These are phyloP conservation scores for Thermochaetoides dissita DNA, from an alignment of 2,329 filamentous ascomycete genomes.

Conservation along the genomic window DNA sequence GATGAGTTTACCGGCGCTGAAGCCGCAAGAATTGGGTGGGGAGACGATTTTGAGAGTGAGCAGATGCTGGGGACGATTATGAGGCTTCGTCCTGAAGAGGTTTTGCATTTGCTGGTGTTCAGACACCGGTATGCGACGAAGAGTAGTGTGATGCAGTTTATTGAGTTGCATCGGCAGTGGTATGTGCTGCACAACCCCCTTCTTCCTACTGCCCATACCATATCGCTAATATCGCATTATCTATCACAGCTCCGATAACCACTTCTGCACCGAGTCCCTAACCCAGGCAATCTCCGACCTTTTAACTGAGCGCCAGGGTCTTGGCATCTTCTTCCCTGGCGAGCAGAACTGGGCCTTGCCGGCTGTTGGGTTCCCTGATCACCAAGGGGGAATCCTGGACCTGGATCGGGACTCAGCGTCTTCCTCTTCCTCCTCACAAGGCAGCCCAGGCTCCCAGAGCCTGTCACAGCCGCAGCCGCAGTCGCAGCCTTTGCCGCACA, in stretches of 20 bases:
- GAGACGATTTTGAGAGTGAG: slow-evolving; percentile 15
- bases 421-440: too few species aligned
- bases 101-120: slow-evolving; percentile 35
- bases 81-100: slow-evolving; percentile 35
- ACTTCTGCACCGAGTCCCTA: too few species aligned
- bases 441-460: too few species aligned
- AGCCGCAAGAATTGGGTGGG: slow-evolving; percentile 19
- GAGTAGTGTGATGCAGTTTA: slow-evolving; percentile 28
- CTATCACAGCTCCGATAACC: too few species aligned
- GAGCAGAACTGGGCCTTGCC: slow-evolving; percentile 2
- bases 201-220: not conserved
- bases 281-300: too few species aligned
- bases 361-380: slow-evolving; percentile 5
- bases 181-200: not conserved
- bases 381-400: slow-evolving; percentile 10
- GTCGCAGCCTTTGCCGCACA: too few species aligned
- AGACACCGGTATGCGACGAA: slow-evolving; percentile 30
- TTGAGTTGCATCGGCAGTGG: slow-evolving; percentile 25
- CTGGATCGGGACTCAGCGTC: not conserved
- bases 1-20: slow-evolving; percentile 13
- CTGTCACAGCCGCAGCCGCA: too few species aligned
- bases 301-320: slow-evolving; percentile 7
- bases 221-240: too few species aligned
- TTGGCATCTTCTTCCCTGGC: too few species aligned
- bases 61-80: slow-evolving; percentile 25